Evolutionary conservation across 169 alveolate genomes (phyloP).

Genomic region (Plasmodium blacklocki): DNA sequence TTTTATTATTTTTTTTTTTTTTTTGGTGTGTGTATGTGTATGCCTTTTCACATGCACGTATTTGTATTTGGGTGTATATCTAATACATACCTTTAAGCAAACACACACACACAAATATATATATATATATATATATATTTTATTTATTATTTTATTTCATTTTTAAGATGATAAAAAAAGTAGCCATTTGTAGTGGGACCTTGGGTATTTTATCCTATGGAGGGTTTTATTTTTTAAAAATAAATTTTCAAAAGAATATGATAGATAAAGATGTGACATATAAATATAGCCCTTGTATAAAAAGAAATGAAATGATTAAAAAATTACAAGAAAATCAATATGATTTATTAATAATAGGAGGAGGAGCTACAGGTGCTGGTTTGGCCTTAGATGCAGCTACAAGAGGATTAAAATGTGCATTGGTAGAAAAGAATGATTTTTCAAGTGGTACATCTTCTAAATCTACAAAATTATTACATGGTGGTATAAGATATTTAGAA

Average conservation of each 20-base stretch:
- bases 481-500: slow-evolving; percentile 95
- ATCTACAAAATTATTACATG: slow-evolving; percentile 95
- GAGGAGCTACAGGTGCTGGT: slow-evolving; percentile 92
- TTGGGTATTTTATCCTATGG: slow-evolving; percentile 36
- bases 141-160: too few relatives aligned
- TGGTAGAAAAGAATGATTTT: slow-evolving; percentile 93
- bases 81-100: too few relatives aligned
- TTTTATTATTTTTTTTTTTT: too few relatives aligned
- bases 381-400: slow-evolving; percentile 95
- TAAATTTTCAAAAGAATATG: slow-evolving; percentile 76
- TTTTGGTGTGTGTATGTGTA: too few relatives aligned
- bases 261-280: slow-evolving; percentile 82
- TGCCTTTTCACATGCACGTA: too few relatives aligned
- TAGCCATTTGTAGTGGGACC: slow-evolving; percentile 11
- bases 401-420: slow-evolving; percentile 93
- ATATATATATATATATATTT: too few relatives aligned
- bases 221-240: slow-evolving; percentile 33
- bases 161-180: slow-evolving; percentile 31
- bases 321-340: slow-evolving; percentile 80
- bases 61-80: too few relatives aligned
- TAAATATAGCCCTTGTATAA: slow-evolving; percentile 62
- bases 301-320: slow-evolving; percentile 81
- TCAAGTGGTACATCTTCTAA: slow-evolving; percentile 95
- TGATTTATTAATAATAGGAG: slow-evolving; percentile 93
- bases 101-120: too few relatives aligned